Conservation (phyloP, 2,329 filamentous ascomycete genomes). For the Curvularia spicifera region DNA sequence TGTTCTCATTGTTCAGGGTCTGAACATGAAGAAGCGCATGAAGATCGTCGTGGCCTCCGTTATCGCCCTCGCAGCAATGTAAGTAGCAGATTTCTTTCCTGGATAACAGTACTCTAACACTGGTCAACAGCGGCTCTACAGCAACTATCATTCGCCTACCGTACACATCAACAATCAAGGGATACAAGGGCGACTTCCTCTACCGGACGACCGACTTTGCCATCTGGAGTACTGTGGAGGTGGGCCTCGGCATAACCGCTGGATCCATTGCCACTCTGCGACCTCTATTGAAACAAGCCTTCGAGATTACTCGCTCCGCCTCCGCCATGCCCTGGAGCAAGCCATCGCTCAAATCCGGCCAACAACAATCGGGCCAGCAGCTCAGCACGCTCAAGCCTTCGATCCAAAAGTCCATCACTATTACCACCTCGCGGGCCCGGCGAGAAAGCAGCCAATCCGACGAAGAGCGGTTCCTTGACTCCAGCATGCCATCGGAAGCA, state of each 20-base stretch:
- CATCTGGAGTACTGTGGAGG: conserved; percentile 41
- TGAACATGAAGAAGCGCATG: conserved; percentile 61
- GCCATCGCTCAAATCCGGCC: conserved; percentile 15
- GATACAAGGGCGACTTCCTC: conserved; percentile 42
- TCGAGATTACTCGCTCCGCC: conserved; percentile 18
- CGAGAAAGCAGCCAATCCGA: conserved; percentile 30
- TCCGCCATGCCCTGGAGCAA: conserved; percentile 29
- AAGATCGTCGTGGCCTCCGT: conserved; percentile 61
- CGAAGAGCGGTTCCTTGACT: conserved; percentile 29
- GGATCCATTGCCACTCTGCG: conserved; percentile 39
- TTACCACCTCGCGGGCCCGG: conserved; percentile 31
- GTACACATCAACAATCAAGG: conserved; percentile 34
- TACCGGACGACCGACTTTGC: conserved; percentile 41
- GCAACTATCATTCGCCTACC: conserved; percentile 41
- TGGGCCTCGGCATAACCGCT: conserved; percentile 38
- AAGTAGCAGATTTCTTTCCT: conserved; percentile 14
- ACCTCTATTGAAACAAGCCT: conserved; percentile 32
- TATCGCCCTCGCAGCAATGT: conserved; percentile 55
- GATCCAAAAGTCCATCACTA: conserved; percentile 25
- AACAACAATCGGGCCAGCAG: conserved; percentile 14
- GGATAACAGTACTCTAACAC: conserved; percentile 13
- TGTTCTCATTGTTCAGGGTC: conserved; percentile 59
- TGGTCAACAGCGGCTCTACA: conserved; percentile 46
- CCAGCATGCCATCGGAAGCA: conserved; percentile 15
- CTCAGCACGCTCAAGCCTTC: conserved; percentile 29